Conservation (phyloP, 805 yeast species). For the Komagataella ulmi region DNA sequence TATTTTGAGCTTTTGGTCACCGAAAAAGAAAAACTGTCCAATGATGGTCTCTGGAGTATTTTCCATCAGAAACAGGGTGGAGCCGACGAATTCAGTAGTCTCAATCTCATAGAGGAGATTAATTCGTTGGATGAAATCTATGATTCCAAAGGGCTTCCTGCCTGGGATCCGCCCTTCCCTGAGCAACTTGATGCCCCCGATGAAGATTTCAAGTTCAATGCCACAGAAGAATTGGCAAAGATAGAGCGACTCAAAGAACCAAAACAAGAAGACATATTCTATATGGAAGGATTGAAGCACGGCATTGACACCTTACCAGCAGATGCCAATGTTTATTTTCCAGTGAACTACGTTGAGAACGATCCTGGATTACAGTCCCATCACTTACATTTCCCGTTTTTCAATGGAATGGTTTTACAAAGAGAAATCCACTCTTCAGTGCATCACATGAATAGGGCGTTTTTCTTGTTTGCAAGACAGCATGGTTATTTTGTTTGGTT, state of each 20-base stretch:
- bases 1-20: not conserved
- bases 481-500: constrained; percentile 21
- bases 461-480: constrained; percentile 29
- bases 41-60: not conserved
- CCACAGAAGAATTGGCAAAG: not conserved
- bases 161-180: not conserved
- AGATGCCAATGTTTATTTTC: not conserved
- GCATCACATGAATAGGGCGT: constrained; percentile 30
- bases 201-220: not conserved
- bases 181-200: not conserved
- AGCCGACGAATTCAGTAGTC: too few relatives aligned
- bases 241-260: not conserved
- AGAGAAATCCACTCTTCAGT: constrained; percentile 24
- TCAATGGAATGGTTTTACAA: constrained; percentile 20
- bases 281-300: not conserved
- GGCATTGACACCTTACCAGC: not conserved
- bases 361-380: constrained; percentile 2
- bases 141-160: not conserved
- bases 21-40: not conserved
- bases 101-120: not conserved
- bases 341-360: not conserved
- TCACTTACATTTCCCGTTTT: constrained; percentile 20
- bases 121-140: not conserved
- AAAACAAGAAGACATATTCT: not conserved
- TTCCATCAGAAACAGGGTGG: not conserved